Percentiles rank a stretch among this genome's conserved stretches.
Conservation (phyloP, 2,329 filamentous ascomycete species). For the Arthrobotrys sinensis region DNA sequence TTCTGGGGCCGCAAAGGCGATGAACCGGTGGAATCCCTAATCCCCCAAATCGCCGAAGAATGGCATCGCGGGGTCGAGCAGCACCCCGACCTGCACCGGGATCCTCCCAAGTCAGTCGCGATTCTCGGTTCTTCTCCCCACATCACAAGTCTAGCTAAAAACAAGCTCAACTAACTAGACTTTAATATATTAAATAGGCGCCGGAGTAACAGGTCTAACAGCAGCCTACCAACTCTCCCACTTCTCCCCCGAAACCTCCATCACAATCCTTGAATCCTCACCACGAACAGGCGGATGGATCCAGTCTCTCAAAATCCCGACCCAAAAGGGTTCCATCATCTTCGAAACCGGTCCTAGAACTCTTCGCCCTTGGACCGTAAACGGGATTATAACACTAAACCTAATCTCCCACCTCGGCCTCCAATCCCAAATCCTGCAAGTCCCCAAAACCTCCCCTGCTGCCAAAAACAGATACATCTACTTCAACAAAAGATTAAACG, state of each 20-base stretch:
- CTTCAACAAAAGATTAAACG: constrained; percentile 85
- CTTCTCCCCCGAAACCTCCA: constrained; percentile 77
- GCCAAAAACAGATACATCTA: constrained; percentile 83
- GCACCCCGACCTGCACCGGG: constrained; percentile 53
- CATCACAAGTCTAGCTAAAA: constrained; percentile 8
- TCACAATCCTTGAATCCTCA: constrained; percentile 85
- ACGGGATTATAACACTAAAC: constrained; percentile 78
- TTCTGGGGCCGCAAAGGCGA: constrained; percentile 22
- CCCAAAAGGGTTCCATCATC: constrained; percentile 73
- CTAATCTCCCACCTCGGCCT: constrained; percentile 72
- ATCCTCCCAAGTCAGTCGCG: constrained; percentile 63
- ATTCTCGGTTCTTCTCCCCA: constrained; percentile 63
- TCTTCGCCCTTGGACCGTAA: constrained; percentile 73
- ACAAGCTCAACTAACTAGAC: constrained; percentile 1
- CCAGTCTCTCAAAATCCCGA: constrained; percentile 75
- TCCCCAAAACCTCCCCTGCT: constrained; percentile 70
- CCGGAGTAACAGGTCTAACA: constrained; percentile 85
- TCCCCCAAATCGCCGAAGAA: constrained; percentile 46
- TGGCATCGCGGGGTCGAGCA: constrained; percentile 53
- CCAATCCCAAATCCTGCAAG: constrained; percentile 66
- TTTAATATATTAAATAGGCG: constrained; percentile 71
- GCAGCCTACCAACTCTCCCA: constrained; percentile 82
- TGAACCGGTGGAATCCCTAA: constrained; percentile 19
- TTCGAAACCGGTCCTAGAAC: constrained; percentile 90
- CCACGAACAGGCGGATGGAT: constrained; percentile 87